Evolutionary conservation across 208 protist genomes (phyloP).

Genomic region (Naegleria fowleri): DNA sequence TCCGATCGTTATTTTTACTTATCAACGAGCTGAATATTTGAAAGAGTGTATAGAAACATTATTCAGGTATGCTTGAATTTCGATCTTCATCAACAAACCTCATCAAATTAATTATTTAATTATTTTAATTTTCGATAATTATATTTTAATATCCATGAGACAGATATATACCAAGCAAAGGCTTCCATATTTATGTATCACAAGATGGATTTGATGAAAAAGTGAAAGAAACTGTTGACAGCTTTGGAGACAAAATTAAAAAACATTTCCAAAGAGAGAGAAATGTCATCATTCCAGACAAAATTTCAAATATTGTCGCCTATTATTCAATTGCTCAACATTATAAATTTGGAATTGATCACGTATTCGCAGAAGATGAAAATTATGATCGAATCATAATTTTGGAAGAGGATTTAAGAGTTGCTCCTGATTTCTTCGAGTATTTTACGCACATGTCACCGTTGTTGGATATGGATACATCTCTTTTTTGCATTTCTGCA

Average conservation of each 20-base stretch:
- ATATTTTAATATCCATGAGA: neutral
- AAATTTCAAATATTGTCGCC: neutral
- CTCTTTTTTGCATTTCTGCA: slow-evolving; percentile 46
- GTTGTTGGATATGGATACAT: slow-evolving; percentile 41
- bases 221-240: neutral
- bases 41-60: neutral
- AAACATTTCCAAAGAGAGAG: neutral
- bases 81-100: no score
- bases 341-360: slow-evolving; percentile 17
- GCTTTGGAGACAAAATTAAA: neutral
- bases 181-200: neutral
- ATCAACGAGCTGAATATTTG: neutral
- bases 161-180: neutral
- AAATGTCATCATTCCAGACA: neutral
- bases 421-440: slow-evolving; percentile 51
- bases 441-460: slow-evolving; percentile 43
- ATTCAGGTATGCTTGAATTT: no score
- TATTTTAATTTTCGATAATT: no score
- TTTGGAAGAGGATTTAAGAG: slow-evolving; percentile 52
- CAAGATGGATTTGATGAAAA: slow-evolving; percentile 18
- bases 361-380: neutral
- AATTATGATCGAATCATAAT: slow-evolving; percentile 46
- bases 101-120: no score
- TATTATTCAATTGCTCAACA: slow-evolving; percentile 22
- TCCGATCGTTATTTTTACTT: slow-evolving; percentile 4